phyloP scores from a whole-genome alignment of 2,329 filamentous ascomycete genomes.

The Boeremia exigua region DNA sequence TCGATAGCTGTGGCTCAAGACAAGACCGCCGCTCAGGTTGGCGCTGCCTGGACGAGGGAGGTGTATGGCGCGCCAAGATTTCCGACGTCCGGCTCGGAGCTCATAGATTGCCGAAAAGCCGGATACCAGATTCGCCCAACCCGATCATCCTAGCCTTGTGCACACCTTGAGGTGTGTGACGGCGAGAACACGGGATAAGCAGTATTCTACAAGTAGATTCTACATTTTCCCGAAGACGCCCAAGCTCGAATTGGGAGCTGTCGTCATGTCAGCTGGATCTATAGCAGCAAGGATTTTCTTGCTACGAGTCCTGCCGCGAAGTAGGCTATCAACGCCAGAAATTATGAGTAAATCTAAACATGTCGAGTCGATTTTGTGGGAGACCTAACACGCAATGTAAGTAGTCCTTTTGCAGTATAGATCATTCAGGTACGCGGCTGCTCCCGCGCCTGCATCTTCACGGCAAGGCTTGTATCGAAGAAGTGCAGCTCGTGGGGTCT shows the following conservation, averaged over 20 bases:
- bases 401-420: constrained; percentile 13
- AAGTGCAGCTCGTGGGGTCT: background rate
- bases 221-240: too few relatives aligned
- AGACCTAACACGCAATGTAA: background rate
- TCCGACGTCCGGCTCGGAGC: constrained; percentile 1
- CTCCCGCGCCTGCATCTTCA: constrained; percentile 2
- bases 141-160: background rate
- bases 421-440: constrained; percentile 16
- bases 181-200: background rate
- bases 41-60: constrained; percentile 3
- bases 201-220: too few relatives aligned
- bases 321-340: too few relatives aligned
- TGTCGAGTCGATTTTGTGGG: too few relatives aligned
- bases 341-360: too few relatives aligned
- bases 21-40: constrained; percentile 4
- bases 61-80: constrained; percentile 6
- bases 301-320: too few relatives aligned
- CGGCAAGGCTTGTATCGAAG: background rate
- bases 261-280: too few relatives aligned
- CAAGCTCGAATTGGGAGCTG: too few relatives aligned
- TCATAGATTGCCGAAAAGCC: constrained; percentile 9
- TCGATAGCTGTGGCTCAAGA: background rate
- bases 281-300: too few relatives aligned
- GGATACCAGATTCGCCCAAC: background rate
- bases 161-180: background rate